Percentiles rank a stretch among this genome's conserved stretches.
These are phyloP conservation scores for Alternaria brassicicola DNA, from an alignment of 2,329 filamentous ascomycete species.

Conservation along the genomic window DNA sequence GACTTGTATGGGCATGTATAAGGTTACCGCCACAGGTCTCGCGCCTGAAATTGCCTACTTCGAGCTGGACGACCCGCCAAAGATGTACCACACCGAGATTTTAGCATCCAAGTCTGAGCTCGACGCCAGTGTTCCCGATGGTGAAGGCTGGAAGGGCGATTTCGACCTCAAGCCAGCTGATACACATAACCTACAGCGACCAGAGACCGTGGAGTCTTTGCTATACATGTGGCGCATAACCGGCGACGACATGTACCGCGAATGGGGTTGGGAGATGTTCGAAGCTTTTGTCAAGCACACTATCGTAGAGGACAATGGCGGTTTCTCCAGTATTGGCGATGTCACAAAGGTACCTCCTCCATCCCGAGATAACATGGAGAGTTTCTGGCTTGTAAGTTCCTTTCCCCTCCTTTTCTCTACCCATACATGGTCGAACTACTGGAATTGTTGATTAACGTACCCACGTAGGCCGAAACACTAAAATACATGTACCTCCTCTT, in stretches of 20 bases:
- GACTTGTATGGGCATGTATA: conserved; percentile 98
- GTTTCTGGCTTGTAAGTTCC: conserved; percentile 86
- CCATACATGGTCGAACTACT: neutral
- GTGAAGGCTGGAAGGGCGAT: conserved; percentile 75
- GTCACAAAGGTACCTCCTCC: conserved; percentile 74
- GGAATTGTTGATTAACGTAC: neutral
- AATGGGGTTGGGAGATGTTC: conserved; percentile 99
- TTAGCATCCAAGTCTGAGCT: conserved; percentile 53
- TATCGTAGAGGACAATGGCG: conserved; percentile 74
- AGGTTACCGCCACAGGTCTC: conserved; percentile 85
- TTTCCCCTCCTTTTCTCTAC: neutral
- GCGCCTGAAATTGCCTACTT: conserved; percentile 96
- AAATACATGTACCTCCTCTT: conserved; percentile 98
- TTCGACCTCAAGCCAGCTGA: conserved; percentile 82
- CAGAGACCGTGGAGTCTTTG: conserved; percentile 93
- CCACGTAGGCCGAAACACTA: conserved; percentile 80
- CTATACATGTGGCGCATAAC: conserved; percentile 99
- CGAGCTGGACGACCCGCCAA: conserved; percentile 71
- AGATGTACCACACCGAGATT: conserved; percentile 58
- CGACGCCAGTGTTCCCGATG: conserved; percentile 33
- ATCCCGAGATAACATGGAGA: conserved; percentile 92
- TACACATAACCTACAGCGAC: conserved; percentile 89
- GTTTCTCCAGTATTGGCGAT: conserved; percentile 81
- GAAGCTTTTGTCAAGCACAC: conserved; percentile 87
- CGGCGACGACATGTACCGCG: conserved; percentile 82